Conservation (phyloP, 768 basidiomycete species). For the Boletus bicolor region DNA sequence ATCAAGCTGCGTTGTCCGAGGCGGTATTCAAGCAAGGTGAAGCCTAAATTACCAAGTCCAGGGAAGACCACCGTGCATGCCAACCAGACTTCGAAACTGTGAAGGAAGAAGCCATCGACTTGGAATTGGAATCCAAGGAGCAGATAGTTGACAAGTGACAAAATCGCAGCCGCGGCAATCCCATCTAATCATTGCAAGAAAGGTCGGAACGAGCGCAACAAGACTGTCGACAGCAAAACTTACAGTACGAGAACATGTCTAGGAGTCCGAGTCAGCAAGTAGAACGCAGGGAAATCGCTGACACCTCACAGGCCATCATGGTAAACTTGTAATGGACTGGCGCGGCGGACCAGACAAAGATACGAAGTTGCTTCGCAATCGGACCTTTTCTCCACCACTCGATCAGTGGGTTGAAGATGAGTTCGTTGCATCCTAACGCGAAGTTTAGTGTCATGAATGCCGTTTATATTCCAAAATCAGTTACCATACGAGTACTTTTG, state of each 20-base stretch:
- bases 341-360: slow-evolving; percentile 72
- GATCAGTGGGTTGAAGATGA: slow-evolving; percentile 83
- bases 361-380: slow-evolving; percentile 75
- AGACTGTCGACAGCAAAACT: slow-evolving; percentile 11
- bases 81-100: slow-evolving; percentile 78
- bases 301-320: slow-evolving; percentile 47
- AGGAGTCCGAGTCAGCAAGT: neutral
- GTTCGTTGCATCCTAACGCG: slow-evolving; percentile 36
- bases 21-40: slow-evolving; percentile 73
- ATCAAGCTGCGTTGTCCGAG: slow-evolving; percentile 43
- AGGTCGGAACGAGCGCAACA: neutral
- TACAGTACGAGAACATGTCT: slow-evolving; percentile 55
- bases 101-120: slow-evolving; percentile 73
- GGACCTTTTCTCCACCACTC: slow-evolving; percentile 79
- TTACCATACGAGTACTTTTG: slow-evolving; percentile 80
- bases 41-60: slow-evolving; percentile 69
- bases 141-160: slow-evolving; percentile 71
- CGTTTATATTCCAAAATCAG: slow-evolving; percentile 28
- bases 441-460: slow-evolving; percentile 27
- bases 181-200: slow-evolving; percentile 32
- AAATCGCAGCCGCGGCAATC: slow-evolving; percentile 66
- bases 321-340: slow-evolving; percentile 81
- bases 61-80: slow-evolving; percentile 76
- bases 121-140: slow-evolving; percentile 67
- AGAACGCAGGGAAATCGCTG: neutral